Evolutionary conservation across 495 filamentous ascomycete species (phyloP), one percentile per base, ranked within the genome.

Genomic region (Daldinia decipiens): DNA sequence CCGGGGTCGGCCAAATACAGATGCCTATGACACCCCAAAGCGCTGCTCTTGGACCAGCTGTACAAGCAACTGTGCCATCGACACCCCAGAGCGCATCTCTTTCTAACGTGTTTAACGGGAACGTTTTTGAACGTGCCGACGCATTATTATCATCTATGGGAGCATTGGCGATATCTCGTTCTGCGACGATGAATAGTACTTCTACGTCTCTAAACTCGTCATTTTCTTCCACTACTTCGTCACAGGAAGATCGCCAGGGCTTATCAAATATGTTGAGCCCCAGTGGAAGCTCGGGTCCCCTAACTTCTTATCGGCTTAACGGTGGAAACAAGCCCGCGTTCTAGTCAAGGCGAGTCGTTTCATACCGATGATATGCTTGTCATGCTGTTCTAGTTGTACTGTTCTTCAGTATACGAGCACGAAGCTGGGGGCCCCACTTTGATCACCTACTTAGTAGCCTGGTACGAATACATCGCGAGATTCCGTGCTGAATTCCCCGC

Each of bases 61-160:
- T 92, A 15, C 92, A 95, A 76, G 93, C 94, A 2, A 97, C 94
- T 0, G 89, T 97, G 19, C 93, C 93, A 31, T 91, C 89, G 8
- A 93, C 91, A 0, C 91, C 92, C 26, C 88, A 88, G 59, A 92
- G 87, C 77, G 88, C 85, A 4, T 81, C 81, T 0, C 91, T 90
- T 74, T 85, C 88, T 65, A 83, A 84, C 29, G 88, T 88, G 56
- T 92, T 93, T 68, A 83, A 81, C 27, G 89, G 90, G 4, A 88
- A 91, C 64, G 88, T 93, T 4, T 93, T 92, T 77, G 89, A 93
- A 74, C 83, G 92, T 31, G 90, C 91, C 0, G 92, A 95, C 63
- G 83, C 88, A 12, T 78, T 92, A 39, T 84, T 93, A 43, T 87
- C 53, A 31, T 56, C 86, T 5, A 89, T 88, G 84, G 80, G 79